These are phyloP conservation scores for Sordariomycetes sp. DNA, from an alignment of 2,329 filamentous ascomycete genomes.

Conservation along the genomic window DNA sequence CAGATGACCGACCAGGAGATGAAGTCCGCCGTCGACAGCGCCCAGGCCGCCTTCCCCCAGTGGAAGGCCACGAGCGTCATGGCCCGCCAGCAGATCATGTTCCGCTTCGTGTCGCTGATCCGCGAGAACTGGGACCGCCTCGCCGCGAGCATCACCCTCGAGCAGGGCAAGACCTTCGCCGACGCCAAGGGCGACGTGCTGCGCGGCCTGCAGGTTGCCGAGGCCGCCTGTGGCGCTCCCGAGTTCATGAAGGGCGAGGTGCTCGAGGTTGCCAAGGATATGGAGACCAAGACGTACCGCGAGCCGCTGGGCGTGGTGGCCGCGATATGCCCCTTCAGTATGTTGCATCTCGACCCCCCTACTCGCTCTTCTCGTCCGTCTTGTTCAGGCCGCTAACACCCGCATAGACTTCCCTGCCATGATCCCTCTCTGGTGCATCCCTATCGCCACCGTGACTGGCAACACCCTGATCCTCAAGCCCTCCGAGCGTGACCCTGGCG, in stretches of 20 bases:
- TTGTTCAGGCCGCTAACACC: background rate
- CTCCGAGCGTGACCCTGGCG: constrained; percentile 75
- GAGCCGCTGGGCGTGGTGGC: constrained; percentile 75
- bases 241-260: constrained; percentile 77
- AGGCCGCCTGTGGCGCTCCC: constrained; percentile 70
- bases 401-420: constrained; percentile 72
- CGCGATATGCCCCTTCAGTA: constrained; percentile 80
- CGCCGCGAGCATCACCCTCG: constrained; percentile 74
- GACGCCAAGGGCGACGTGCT: constrained; percentile 76
- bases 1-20: constrained; percentile 74
- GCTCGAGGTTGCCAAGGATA: constrained; percentile 77
- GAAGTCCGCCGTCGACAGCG: constrained; percentile 62
- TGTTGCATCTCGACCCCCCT: constrained; percentile 19
- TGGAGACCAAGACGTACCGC: constrained; percentile 76
- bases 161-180: constrained; percentile 82
- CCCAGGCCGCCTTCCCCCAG: constrained; percentile 61
- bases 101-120: constrained; percentile 72
- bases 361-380: background rate
- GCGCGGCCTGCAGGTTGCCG: constrained; percentile 73
- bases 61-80: constrained; percentile 67
- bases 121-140: constrained; percentile 77
- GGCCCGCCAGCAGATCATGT: constrained; percentile 74
- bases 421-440: constrained; percentile 88
- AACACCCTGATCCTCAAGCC: constrained; percentile 82
- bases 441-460: constrained; percentile 71